Evolutionary conservation across 2,329 filamentous ascomycete species (phyloP).

Genomic region (Fusarium sp.): DNA sequence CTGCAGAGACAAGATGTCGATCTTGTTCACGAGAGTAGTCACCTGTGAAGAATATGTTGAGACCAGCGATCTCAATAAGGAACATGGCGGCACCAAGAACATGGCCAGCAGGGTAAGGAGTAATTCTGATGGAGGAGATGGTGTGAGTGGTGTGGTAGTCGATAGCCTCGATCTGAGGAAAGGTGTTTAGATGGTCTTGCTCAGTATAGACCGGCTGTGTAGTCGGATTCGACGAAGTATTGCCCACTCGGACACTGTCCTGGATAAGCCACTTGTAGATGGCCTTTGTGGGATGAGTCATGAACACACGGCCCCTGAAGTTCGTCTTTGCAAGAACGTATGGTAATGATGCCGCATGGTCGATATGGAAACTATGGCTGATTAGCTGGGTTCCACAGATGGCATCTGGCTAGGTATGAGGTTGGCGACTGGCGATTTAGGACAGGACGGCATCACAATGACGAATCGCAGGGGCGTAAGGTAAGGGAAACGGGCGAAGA

Average conservation of each 20-base stretch:
- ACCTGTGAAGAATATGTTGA: slow-evolving; percentile 97
- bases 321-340: slow-evolving; percentile 99
- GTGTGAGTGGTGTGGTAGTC: slow-evolving; percentile 99
- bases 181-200: slow-evolving; percentile 92
- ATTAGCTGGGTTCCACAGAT: slow-evolving; percentile 45
- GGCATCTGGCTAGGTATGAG: slow-evolving; percentile 25
- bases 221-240: slow-evolving; percentile 71
- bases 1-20: slow-evolving; percentile 92
- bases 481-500: slow-evolving; percentile 45
- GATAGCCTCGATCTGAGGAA: slow-evolving; percentile 95
- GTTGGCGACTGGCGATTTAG: slow-evolving; percentile 34
- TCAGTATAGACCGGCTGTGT: slow-evolving; percentile 92
- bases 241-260: slow-evolving; percentile 92
- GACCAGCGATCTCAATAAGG: slow-evolving; percentile 93
- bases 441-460: slow-evolving; percentile 49
- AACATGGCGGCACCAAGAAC: slow-evolving; percentile 99
- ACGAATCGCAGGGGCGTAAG: slow-evolving; percentile 44
- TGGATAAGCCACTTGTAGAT: slow-evolving; percentile 99
- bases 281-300: slow-evolving; percentile 99
- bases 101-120: slow-evolving; percentile 95
- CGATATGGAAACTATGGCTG: slow-evolving; percentile 86
- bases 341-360: slow-evolving; percentile 97
- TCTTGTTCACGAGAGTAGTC: slow-evolving; percentile 98
- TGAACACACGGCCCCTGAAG: slow-evolving; percentile 96
- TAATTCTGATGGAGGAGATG: slow-evolving; percentile 95